Evolutionary conservation across 352 stramenopile genomes (phyloP).

Genomic region (Aphanomyces astaci): DNA sequence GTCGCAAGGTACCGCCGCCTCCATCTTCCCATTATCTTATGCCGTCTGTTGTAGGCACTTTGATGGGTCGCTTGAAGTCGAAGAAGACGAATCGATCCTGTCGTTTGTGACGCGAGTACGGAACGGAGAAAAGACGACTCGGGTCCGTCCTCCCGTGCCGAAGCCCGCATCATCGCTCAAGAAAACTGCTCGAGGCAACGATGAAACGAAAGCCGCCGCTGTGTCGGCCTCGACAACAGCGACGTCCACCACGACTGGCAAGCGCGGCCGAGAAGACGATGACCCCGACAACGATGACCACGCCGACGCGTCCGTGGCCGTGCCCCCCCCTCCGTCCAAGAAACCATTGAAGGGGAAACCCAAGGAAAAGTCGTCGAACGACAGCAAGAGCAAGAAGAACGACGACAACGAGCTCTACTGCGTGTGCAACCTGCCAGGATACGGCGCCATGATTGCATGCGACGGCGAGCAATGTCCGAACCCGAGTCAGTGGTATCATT

Average conservation of each 20-base stretch:
- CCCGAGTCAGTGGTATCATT: constrained; percentile 82
- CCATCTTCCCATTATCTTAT: not conserved
- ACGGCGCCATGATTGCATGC: constrained; percentile 85
- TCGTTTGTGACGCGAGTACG: constrained; percentile 76
- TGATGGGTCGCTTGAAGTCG: constrained; percentile 64
- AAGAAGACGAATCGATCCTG: constrained; percentile 82
- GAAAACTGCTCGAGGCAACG: constrained; percentile 30
- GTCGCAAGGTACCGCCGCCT: constrained; percentile 40
- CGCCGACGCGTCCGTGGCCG: not conserved
- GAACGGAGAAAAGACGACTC: constrained; percentile 59
- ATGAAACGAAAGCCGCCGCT: constrained; percentile 70
- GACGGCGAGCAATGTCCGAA: constrained; percentile 83
- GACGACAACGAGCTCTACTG: constrained; percentile 86
- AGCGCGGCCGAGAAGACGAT: constrained; percentile 10
- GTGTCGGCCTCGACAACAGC: constrained; percentile 43
- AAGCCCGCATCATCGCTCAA: constrained; percentile 44
- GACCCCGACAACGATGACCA: not conserved
- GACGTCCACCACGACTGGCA: constrained; percentile 25
- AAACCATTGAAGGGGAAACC: not conserved
- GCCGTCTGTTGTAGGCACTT: constrained; percentile 55
- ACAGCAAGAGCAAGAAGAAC: constrained; percentile 38
- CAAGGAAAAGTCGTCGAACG: not conserved
- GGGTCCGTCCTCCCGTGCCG: constrained; percentile 48
- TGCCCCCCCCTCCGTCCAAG: not conserved
- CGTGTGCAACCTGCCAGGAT: constrained; percentile 79